Evolutionary conservation across 2,329 filamentous ascomycete species (phyloP).

Genomic region (Alternaria incomplexa): DNA sequence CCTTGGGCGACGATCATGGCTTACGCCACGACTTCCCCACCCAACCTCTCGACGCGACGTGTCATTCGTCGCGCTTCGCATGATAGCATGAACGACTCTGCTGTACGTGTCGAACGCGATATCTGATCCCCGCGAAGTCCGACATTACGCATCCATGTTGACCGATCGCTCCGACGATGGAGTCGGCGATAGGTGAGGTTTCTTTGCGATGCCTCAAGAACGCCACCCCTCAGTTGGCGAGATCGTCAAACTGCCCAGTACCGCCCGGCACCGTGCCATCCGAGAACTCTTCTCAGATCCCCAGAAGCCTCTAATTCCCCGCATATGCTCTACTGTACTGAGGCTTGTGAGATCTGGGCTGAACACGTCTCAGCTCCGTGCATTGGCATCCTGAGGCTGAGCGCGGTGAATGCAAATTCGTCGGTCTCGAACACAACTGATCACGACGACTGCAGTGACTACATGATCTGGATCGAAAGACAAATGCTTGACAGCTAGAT

Average conservation of each 20-base stretch:
- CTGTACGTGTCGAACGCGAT: slow-evolving; percentile 3
- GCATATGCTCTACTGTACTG: neutral
- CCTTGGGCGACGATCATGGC: slow-evolving; percentile 11
- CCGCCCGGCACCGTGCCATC: slow-evolving; percentile 10
- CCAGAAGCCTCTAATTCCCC: neutral
- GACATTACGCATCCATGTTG: slow-evolving; percentile 1
- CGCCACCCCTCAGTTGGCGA: slow-evolving; percentile 4
- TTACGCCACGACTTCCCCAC: slow-evolving; percentile 7
- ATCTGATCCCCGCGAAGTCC: slow-evolving; percentile 5
- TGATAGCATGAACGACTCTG: neutral
- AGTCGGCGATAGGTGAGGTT: neutral
- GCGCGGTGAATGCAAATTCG: neutral
- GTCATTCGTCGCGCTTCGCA: neutral
- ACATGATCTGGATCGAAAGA: slow-evolving; percentile 12
- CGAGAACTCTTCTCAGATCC: neutral
- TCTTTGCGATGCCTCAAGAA: slow-evolving; percentile 1
- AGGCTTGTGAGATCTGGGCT: neutral
- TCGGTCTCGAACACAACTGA: neutral
- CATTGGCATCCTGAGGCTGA: neutral
- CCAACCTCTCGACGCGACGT: neutral
- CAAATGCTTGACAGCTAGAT: slow-evolving; percentile 20
- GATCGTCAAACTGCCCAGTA: slow-evolving; percentile 11
- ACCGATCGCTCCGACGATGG: neutral
- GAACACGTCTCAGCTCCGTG: neutral
- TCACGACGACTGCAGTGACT: slow-evolving; percentile 7